Evolutionary conservation across 768 basidiomycete species (phyloP).

Genomic region (Mycena metata): DNA sequence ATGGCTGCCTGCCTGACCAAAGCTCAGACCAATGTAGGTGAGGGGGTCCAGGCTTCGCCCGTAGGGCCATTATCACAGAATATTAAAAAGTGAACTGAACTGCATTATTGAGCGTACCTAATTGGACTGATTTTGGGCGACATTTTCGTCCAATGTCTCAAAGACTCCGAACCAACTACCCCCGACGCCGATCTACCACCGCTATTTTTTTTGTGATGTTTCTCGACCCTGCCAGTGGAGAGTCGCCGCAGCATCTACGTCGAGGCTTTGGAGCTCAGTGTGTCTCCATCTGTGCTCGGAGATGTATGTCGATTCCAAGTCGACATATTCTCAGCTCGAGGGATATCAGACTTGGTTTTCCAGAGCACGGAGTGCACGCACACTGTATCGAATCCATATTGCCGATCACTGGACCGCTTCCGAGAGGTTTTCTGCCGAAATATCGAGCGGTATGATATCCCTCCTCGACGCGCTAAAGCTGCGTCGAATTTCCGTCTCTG

Average conservation of each 20-base stretch:
- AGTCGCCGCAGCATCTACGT: neutral
- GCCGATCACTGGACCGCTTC: neutral
- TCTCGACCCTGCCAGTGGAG: too few relatives aligned
- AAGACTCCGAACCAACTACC: neutral
- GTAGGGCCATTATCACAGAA: too few relatives aligned
- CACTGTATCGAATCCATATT: too few relatives aligned
- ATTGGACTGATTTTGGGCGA: too few relatives aligned
- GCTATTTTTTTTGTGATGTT: too few relatives aligned
- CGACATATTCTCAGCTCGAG: neutral
- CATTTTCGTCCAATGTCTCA: neutral
- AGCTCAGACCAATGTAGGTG: too few relatives aligned
- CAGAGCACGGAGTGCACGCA: neutral
- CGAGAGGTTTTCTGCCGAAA: neutral
- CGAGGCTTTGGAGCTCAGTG: conserved; percentile 20
- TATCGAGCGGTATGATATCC: neutral
- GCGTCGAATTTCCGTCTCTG: neutral
- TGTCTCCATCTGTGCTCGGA: neutral
- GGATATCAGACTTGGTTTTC: neutral
- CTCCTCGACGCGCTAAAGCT: conserved; percentile 10
- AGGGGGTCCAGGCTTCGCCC: too few relatives aligned
- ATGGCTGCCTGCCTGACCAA: too few relatives aligned
- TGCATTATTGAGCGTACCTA: too few relatives aligned
- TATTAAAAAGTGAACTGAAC: too few relatives aligned
- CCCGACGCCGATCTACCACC: neutral
- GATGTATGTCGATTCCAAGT: neutral